phyloP scores from a whole-genome alignment of 1,284 basidiomycete genomes.

The Chalciporus sp. region DNA sequence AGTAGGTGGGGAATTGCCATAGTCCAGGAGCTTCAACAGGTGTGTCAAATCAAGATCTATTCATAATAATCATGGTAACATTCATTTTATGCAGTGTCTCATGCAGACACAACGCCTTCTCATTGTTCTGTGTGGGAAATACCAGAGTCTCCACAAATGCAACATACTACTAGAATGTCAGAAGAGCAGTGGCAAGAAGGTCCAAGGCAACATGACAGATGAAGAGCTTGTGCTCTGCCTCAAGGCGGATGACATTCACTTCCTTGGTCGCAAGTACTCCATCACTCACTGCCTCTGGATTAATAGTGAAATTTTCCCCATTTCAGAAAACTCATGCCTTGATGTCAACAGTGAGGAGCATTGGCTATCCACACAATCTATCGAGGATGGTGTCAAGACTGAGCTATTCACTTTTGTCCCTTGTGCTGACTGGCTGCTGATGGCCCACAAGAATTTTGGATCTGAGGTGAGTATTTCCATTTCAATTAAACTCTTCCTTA shows the following conservation, averaged over 20 bases:
- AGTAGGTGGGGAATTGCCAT: too few relatives aligned
- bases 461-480: neutral
- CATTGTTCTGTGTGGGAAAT: too few relatives aligned
- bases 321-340: neutral
- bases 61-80: too few relatives aligned
- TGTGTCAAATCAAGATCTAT: too few relatives aligned
- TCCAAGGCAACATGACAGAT: too few relatives aligned
- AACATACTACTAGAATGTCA: too few relatives aligned
- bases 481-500: neutral
- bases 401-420: conserved; percentile 1
- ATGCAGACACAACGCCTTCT: too few relatives aligned
- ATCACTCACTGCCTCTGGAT: conserved; percentile 5
- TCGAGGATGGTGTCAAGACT: conserved; percentile 1
- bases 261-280: conserved; percentile 1
- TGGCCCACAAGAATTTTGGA: neutral
- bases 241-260: neutral
- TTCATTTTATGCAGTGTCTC: too few relatives aligned
- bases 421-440: neutral
- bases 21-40: too few relatives aligned
- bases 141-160: too few relatives aligned
- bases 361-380: neutral
- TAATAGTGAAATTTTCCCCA: neutral
- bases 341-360: neutral
- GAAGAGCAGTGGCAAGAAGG: too few relatives aligned
- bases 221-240: neutral